A percentile compares a stretch with the other conserved stretches of the same genome.
Evolutionary conservation across 129 eudicot genomes (phyloP).

Genomic region (Helichrysum umbraculigerum): DNA sequence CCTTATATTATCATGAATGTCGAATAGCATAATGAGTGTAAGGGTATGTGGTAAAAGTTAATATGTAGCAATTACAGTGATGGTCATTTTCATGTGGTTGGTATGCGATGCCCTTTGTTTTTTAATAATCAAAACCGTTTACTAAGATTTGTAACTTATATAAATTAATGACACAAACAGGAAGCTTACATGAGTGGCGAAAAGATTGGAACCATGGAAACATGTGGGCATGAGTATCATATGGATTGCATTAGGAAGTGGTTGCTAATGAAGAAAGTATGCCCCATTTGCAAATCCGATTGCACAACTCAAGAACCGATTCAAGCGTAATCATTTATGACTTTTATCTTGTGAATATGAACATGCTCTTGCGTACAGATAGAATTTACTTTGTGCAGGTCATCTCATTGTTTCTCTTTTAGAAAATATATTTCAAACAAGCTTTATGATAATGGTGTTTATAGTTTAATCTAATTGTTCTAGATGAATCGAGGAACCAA

Average conservation of each 20-base stretch:
- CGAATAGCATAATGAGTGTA: neutral
- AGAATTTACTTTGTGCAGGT: neutral
- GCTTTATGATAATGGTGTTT: neutral
- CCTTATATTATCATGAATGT: neutral
- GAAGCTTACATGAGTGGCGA: slow-evolving; percentile 36
- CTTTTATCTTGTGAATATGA: slow-evolving; percentile 15
- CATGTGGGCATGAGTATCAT: slow-evolving; percentile 46
- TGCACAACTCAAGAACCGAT: neutral
- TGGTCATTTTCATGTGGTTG: neutral
- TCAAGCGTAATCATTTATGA: neutral
- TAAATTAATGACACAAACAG: slow-evolving; percentile 15
- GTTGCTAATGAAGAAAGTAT: slow-evolving; percentile 43
- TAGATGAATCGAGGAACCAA: no score
- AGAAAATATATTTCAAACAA: neutral
- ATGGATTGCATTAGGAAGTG: slow-evolving; percentile 44
- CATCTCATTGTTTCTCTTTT: neutral
- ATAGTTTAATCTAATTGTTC: neutral
- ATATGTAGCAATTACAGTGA: neutral
- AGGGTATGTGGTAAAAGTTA: neutral
- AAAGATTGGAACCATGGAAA: slow-evolving; percentile 30
- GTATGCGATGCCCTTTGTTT: neutral
- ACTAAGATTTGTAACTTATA: neutral
- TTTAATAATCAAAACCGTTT: neutral
- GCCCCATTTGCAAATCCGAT: slow-evolving; percentile 49
- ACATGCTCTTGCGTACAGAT: neutral